Evolutionary conservation across 352 stramenopile species (phyloP).

Genomic region (Pythium chondricola): DNA sequence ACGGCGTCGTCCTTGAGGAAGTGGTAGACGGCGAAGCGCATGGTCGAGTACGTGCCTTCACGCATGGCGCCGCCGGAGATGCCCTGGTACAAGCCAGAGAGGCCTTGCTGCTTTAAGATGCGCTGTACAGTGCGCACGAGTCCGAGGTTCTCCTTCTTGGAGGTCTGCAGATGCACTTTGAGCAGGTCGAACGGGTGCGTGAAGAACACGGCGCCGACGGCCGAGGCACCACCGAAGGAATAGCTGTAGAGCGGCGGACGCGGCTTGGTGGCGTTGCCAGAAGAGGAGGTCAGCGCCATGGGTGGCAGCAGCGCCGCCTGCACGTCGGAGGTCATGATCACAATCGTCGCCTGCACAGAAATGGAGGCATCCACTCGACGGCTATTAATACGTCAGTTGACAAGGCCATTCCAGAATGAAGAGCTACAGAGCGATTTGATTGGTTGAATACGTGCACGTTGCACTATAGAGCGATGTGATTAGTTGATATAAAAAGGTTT

Average conservation of each 20-base stretch:
- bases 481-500: slow-evolving; percentile 1
- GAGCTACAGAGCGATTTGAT: background rate
- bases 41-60: slow-evolving; percentile 80
- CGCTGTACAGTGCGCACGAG: slow-evolving; percentile 40
- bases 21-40: slow-evolving; percentile 81
- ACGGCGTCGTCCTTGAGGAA: slow-evolving; percentile 75
- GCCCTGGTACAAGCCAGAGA: slow-evolving; percentile 69
- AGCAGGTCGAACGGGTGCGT: slow-evolving; percentile 81
- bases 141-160: slow-evolving; percentile 60
- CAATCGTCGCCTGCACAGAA: background rate
- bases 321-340: background rate
- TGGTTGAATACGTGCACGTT: slow-evolving; percentile 1
- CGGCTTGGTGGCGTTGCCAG: background rate
- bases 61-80: slow-evolving; percentile 75
- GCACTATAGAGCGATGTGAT: background rate
- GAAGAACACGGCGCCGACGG: slow-evolving; percentile 81
- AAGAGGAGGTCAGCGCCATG: slow-evolving; percentile 4
- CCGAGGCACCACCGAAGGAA: slow-evolving; percentile 63
- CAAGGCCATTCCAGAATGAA: background rate
- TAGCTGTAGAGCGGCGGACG: slow-evolving; percentile 59
- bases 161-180: slow-evolving; percentile 80
- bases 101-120: slow-evolving; percentile 59
- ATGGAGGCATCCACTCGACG: background rate
- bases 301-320: slow-evolving; percentile 1
- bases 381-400: background rate